Evolutionary conservation across 495 filamentous ascomycete genomes (phyloP), one percentile per base, ranked within the genome.

Genomic region (Neurospora pannonica): DNA sequence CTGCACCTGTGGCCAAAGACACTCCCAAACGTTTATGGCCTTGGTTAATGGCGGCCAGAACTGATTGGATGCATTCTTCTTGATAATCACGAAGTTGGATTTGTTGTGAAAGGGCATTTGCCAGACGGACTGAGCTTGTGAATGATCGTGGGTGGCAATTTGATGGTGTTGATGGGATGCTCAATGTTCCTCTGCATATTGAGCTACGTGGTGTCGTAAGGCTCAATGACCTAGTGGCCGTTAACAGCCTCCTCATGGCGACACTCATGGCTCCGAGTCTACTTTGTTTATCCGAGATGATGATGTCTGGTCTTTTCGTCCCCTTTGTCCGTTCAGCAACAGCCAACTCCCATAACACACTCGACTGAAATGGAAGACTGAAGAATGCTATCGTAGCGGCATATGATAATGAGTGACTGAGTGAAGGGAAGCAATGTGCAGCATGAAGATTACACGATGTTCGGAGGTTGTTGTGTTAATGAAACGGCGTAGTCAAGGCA

Each of bases 1-100:
- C 96, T 74, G 92, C 88, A 1, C 96, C 96, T 6, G 96, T 98
- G 11, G 96, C 96, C 67, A 99, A 79, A 0, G 96, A 98, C 6
- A 99, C 86, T 0, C 94, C 97, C 9, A 98, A 82, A 11, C 96
- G 89, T 75, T 91, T 92, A 77, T 95, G 89, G 4, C 96, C 97
- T 36, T 89, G 80, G 7, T 89, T 81, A 3, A 98, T 77, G 72
- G 94, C 87, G 3, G 85, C 81, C 17, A 98, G 83, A 11, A 99
- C 92, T 1, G 95, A 88, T 77, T 95, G 90, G 73, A 99, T 97
- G 80, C 94, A 94, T 85, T 95, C 93, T 84, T 95, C 92, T 77
- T 95, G 93, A 77, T 95, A 95, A 73, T 90, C 81, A 71, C 93
- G 91, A 42, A 96, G 88, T 70, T 84, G 85, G 62, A 94, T 85